Evolutionary conservation across 306 rosid genomes (phyloP), one percentile per base, ranked within the genome.

Genomic region (Lathyrus tuberosus): DNA sequence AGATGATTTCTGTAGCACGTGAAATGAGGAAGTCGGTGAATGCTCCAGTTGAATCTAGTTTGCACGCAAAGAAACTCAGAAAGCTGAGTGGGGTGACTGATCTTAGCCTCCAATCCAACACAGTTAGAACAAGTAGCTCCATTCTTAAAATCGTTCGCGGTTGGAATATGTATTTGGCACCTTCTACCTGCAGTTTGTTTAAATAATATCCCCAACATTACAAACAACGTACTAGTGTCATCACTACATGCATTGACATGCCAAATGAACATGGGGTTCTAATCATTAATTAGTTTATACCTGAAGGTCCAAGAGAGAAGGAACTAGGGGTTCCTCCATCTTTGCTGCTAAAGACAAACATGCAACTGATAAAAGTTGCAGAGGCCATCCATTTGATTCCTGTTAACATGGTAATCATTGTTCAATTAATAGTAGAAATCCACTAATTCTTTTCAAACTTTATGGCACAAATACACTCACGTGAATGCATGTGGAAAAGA

Each of bases 281-380:
- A 6, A 30, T 22, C 4, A 30, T 65, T 62, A 30, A 73, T 33
- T 60, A 38, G 15, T 57, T 35, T 67, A 40, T 80, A 95, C 99
- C 99, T 95, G 99, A 75, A 95, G 80, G 80, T 87, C 97, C 85
- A 91, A 72, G 52, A 89, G 86, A 44, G 96, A 73, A 9, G 99
- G 99, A 87, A 91, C 96, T 3, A 91, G 83, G 65, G 86, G 95
- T 84, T 95, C 99, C 91, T 95, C 99, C 99, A 95, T 95, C 75
- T 95, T 95, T 18, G 99, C 99, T 28, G 99, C 99, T 68, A 95
- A 78, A 14, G 99, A 95, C 81, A 95, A 81, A 75, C 99, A 95
- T 71, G 99, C 89, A 77, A 89, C 95, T 47, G 95, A 83, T 67
- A 95, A 63, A 65, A 91, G 96, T 81, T 95, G 99, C 88, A 86